A percentile compares a stretch with the other conserved stretches of the same genome.
phyloP scores from a whole-genome alignment of 805 yeast genomes.

The Ascoidea tarda region DNA sequence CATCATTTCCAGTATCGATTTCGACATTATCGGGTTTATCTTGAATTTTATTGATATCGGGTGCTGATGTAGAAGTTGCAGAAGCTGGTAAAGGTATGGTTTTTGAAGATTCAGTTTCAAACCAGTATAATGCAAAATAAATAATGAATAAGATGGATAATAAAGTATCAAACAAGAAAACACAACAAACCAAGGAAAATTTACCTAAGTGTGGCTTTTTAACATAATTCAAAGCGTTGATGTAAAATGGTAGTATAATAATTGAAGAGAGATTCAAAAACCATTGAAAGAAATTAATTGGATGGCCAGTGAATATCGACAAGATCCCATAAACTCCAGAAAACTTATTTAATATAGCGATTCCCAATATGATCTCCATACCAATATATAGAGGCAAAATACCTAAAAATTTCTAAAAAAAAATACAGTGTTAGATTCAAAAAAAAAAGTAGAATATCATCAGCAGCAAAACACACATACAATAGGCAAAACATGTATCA shows the following conservation, averaged over 20 bases:
- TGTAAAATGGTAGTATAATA: slow-evolving; percentile 46
- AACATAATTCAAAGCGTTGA: slow-evolving; percentile 39
- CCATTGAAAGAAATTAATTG: slow-evolving; percentile 75
- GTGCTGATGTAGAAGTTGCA: too few species aligned
- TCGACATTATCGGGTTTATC: too few species aligned
- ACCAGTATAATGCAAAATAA: slow-evolving; percentile 70
- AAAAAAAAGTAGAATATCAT: too few species aligned
- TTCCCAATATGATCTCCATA: slow-evolving; percentile 65
- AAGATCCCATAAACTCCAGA: slow-evolving; percentile 80
- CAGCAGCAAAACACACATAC: too few species aligned
- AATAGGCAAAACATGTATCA: slow-evolving; percentile 8
- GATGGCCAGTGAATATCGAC: slow-evolving; percentile 82
- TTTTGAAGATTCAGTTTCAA: slow-evolving; percentile 22
- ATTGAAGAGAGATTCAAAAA: slow-evolving; percentile 55
- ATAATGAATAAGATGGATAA: slow-evolving; percentile 55
- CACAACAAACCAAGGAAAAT: slow-evolving; percentile 45
- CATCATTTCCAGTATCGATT: not conserved
- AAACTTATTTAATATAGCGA: slow-evolving; percentile 74
- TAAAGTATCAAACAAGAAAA: slow-evolving; percentile 55
- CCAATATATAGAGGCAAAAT: slow-evolving; percentile 73
- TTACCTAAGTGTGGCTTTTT: slow-evolving; percentile 42
- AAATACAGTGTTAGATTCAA: not conserved
- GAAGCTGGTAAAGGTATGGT: too few species aligned
- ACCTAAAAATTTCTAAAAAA: slow-evolving; percentile 43
- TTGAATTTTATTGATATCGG: too few species aligned